Conservation (phyloP, 140 eudicot genomes). For the Senecio squalidus region DNA sequence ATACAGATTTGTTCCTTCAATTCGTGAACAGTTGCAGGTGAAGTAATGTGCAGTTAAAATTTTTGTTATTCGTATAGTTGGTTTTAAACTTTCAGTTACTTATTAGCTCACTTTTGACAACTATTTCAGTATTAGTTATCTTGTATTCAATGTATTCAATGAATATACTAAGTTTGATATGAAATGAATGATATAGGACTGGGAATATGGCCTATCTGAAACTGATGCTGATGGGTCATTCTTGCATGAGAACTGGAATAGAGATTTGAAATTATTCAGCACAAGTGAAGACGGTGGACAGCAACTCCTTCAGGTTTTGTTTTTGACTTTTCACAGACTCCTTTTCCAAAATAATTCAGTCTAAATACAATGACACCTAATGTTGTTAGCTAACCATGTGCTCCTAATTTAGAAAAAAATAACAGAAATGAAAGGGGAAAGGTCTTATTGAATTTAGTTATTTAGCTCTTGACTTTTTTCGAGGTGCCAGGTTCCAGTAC, state of each 20-base stretch:
- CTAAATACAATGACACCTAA: background rate
- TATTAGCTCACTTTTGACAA: background rate
- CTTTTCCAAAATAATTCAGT: background rate
- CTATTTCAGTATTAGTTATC: background rate
- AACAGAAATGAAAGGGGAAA: background rate
- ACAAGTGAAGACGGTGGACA: conserved; percentile 85
- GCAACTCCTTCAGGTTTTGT: conserved; percentile 63
- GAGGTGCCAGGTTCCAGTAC: no score
- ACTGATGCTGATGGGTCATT: conserved; percentile 90
- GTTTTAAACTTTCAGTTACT: background rate
- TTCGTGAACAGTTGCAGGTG: conserved; percentile 89
- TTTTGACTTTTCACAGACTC: background rate
- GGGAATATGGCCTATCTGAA: conserved; percentile 89
- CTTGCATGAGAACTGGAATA: conserved; percentile 94
- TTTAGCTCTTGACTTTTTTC: background rate
- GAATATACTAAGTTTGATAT: background rate
- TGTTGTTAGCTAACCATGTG: background rate
- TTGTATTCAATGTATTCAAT: no score
- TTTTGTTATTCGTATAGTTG: no score
- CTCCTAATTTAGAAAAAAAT: no score
- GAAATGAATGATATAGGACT: conserved; percentile 42
- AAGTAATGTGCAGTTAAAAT: conserved; percentile 40
- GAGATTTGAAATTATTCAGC: conserved; percentile 68
- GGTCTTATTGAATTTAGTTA: background rate
- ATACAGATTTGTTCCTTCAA: conserved; percentile 53